These are phyloP conservation scores for Leptomonas pyrrhocoris DNA, from an alignment of 208 protist genomes.

Conservation along the genomic window DNA sequence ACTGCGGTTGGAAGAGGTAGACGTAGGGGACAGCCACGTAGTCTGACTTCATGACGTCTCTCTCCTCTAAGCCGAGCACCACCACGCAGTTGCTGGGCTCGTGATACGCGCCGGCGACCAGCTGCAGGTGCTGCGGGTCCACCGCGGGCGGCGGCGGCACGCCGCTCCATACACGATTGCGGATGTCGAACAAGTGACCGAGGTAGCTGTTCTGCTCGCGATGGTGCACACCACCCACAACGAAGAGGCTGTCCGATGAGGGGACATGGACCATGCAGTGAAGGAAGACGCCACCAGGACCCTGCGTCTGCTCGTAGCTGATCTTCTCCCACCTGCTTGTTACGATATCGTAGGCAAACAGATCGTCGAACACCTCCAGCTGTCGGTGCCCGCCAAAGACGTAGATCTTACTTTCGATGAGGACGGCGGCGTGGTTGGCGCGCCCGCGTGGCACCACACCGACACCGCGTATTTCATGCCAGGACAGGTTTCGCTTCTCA, in stretches of 20 bases:
- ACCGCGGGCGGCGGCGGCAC: constrained; percentile 66
- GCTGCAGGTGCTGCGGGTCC: constrained; percentile 78
- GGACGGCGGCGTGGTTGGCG: constrained; percentile 72
- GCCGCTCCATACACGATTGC: constrained; percentile 78
- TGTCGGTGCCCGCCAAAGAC: constrained; percentile 81
- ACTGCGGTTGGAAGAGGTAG: constrained; percentile 78
- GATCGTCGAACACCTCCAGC: constrained; percentile 81
- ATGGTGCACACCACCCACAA: constrained; percentile 89
- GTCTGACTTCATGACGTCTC: constrained; percentile 3
- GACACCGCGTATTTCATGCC: constrained; percentile 76
- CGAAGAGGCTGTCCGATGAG: constrained; percentile 59
- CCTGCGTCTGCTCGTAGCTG: constrained; percentile 54
- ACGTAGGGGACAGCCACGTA: constrained; percentile 41
- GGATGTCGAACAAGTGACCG: constrained; percentile 82
- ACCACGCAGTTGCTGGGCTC: constrained; percentile 46
- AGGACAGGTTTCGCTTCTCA: constrained; percentile 80
- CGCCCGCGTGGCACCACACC: constrained; percentile 77
- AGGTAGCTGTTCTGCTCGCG: constrained; percentile 83
- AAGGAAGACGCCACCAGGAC: constrained; percentile 81
- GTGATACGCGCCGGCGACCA: constrained; percentile 61
- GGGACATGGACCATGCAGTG: constrained; percentile 79
- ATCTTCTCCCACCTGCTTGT: constrained; percentile 81
- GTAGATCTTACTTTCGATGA: constrained; percentile 75
- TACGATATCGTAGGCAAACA: constrained; percentile 73
- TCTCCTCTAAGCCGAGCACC: constrained; percentile 68